Evolutionary conservation across 2,329 filamentous ascomycete species (phyloP), one percentile per base, ranked within the genome.

Genomic region (Aurifilum marmelostoma): DNA sequence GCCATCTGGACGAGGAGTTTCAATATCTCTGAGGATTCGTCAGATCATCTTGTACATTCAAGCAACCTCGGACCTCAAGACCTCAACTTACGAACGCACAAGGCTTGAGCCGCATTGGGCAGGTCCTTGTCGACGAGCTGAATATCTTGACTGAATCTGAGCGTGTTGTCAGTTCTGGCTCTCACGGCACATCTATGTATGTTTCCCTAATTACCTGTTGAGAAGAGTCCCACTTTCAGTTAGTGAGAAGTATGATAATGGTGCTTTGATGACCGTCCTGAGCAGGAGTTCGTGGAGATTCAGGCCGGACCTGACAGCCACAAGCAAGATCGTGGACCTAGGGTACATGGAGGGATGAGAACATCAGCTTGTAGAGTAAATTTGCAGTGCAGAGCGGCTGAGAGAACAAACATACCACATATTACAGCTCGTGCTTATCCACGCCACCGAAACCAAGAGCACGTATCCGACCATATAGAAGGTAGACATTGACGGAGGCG

Each of bases 101-200:
- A 72, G 21, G 76, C 74, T 18, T 75, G 73, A 12, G 83, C 66
- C 0, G 79, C 79, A 0, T 77, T 68, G 1, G 81, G 79, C 2
- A 84, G 75, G 64, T 79, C 75, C 37, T 79, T 82, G 68, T 84
- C 82, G 2, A 84, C 73, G 21, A 83, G 77, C 63, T 80, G 77
- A 8, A 83, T 79, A 50, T 84, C 81, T 72, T 84, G 80, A 11
- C 78, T 80, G 70, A 84, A 83, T 67, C 79, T 80, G 54, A 41
- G 1, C 16, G 21, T 37, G 34, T 73, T 14, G 65, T 59, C n/a
- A 68, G 41, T 62, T 54, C 1, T 21, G n/a, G n/a, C 56, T 43
- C 56, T 39, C 24, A 27, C 5, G 34, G 62, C 11, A 14, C 11
- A 11, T 8, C 59, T 32, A 5, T 27, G 67, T 14, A 18, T 6